These are phyloP conservation scores for Leptomonas seymouri DNA, from an alignment of 208 protist species.

Conservation along the genomic window DNA sequence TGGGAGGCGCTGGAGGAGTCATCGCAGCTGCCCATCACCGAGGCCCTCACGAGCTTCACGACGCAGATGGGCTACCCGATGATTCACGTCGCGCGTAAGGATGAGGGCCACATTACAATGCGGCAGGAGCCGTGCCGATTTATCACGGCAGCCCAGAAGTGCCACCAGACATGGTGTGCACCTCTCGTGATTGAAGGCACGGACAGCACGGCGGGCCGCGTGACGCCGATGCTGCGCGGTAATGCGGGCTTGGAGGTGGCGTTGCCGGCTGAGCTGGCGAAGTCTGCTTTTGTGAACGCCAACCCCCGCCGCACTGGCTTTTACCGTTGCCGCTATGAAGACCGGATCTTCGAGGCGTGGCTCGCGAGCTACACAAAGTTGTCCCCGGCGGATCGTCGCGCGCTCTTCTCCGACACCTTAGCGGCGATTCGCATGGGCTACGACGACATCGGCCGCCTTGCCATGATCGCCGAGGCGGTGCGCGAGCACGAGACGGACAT, in stretches of 20 bases:
- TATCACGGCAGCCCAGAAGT: constrained; percentile 35
- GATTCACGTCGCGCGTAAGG: constrained; percentile 57
- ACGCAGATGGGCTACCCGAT: constrained; percentile 94
- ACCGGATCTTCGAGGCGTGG: constrained; percentile 53
- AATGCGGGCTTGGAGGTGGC: constrained; percentile 41
- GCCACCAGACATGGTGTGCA: constrained; percentile 59
- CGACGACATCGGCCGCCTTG: constrained; percentile 58
- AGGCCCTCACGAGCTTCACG: constrained; percentile 93
- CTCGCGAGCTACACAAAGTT: constrained; percentile 55
- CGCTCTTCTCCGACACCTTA: constrained; percentile 76
- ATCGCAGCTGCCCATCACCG: constrained; percentile 77
- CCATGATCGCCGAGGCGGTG: constrained; percentile 41
- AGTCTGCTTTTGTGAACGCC: constrained; percentile 45
- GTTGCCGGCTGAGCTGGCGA: constrained; percentile 40
- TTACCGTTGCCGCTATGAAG: constrained; percentile 88
- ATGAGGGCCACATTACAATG: constrained; percentile 13
- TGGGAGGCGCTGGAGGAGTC: constrained; percentile 92
- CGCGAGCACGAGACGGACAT: constrained; percentile 49
- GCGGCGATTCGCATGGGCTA: constrained; percentile 79
- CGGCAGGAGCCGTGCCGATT: constrained; percentile 71
- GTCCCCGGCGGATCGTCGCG: constrained; percentile 45
- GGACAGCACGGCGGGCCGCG: constrained; percentile 30
- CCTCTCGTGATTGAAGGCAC: constrained; percentile 66
- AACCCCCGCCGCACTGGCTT: constrained; percentile 82
- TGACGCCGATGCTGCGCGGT: constrained; percentile 58